These are phyloP conservation scores for Suillus paluster DNA, from an alignment of 768 basidiomycete genomes.

Conservation along the genomic window DNA sequence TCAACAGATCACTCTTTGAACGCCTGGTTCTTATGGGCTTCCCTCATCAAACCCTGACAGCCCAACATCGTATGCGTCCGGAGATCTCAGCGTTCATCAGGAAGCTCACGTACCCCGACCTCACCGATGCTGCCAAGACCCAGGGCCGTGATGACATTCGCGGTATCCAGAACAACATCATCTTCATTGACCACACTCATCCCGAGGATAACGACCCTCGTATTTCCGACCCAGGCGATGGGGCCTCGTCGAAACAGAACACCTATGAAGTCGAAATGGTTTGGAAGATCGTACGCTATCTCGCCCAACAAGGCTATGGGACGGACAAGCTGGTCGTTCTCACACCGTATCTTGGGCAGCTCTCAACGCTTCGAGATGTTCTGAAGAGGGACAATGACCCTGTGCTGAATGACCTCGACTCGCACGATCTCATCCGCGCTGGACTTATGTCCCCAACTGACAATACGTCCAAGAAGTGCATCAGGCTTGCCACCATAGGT, in stretches of 20 bases:
- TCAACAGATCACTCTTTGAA: conserved; percentile 72
- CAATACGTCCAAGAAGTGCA: conserved; percentile 45
- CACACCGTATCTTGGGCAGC: conserved; percentile 72
- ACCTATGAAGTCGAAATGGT: conserved; percentile 64
- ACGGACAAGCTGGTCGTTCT: conserved; percentile 63
- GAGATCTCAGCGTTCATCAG: conserved; percentile 69
- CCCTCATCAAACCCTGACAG: conserved; percentile 57
- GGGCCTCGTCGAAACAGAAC: conserved; percentile 63
- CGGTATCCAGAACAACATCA: conserved; percentile 58
- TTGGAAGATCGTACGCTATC: conserved; percentile 64
- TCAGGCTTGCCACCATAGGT: conserved; percentile 73
- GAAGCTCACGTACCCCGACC: conserved; percentile 64
- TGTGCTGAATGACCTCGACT: conserved; percentile 64
- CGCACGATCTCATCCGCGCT: conserved; percentile 57
- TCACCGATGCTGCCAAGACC: conserved; percentile 58
- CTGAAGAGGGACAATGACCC: conserved; percentile 56
- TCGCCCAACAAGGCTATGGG: conserved; percentile 68
- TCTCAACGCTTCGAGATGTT: conserved; percentile 49
- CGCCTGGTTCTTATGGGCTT: conserved; percentile 64
- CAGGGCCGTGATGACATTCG: conserved; percentile 52
- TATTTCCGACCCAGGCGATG: conserved; percentile 52
- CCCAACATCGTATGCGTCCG: conserved; percentile 77
- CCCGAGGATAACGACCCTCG: conserved; percentile 53
- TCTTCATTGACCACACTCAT: conserved; percentile 62
- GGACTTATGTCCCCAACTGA: conserved; percentile 50